phyloP scores from a whole-genome alignment of 2,329 filamentous ascomycete genomes.

The Fusarium haematococcum region DNA sequence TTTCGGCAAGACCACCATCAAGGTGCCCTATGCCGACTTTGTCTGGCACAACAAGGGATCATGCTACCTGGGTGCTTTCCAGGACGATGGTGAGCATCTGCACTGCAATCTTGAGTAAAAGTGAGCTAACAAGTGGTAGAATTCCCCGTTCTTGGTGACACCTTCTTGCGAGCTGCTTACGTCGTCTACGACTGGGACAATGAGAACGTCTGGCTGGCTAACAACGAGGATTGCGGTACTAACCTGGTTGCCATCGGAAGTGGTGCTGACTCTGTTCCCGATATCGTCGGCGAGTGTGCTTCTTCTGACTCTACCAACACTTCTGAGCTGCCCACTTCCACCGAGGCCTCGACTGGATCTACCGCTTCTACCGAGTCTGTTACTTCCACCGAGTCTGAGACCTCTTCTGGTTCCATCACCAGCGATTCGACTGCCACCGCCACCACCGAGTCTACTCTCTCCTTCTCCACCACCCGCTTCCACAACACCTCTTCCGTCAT shows the following conservation, averaged over 20 bases:
- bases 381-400: neutral
- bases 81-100: constrained; percentile 44
- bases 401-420: constrained; percentile 1
- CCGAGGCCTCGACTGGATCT: constrained; percentile 15
- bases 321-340: constrained; percentile 28
- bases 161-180: constrained; percentile 59
- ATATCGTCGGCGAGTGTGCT: constrained; percentile 47
- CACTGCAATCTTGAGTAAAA: neutral
- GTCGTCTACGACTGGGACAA: constrained; percentile 58
- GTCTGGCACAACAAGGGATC: constrained; percentile 52
- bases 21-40: constrained; percentile 60
- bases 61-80: constrained; percentile 60
- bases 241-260: constrained; percentile 52
- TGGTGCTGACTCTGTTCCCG: constrained; percentile 53
- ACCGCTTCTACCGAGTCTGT: constrained; percentile 1
- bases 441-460: constrained; percentile 12
- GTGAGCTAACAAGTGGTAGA: constrained; percentile 4
- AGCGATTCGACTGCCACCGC: constrained; percentile 4
- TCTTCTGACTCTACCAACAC: constrained; percentile 25
- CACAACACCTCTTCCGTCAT: constrained; percentile 30
- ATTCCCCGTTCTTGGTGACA: constrained; percentile 57
- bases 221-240: constrained; percentile 54
- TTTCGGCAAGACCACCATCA: constrained; percentile 59
- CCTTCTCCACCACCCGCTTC: constrained; percentile 30
- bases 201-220: constrained; percentile 52